phyloP scores from a whole-genome alignment of 2,329 filamentous ascomycete species.

The Keithomyces neogunnii region DNA sequence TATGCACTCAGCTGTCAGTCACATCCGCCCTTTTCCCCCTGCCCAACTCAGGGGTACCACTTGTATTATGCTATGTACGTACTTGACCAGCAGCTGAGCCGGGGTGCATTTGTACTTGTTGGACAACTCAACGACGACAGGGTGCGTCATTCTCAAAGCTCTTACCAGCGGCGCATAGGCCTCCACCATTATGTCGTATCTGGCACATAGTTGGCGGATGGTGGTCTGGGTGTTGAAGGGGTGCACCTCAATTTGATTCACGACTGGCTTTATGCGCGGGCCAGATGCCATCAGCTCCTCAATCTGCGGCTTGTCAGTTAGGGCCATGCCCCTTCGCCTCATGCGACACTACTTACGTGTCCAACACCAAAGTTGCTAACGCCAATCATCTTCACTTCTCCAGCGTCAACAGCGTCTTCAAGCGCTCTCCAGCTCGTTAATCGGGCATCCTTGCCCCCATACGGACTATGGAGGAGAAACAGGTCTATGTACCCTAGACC shows the following conservation, averaged over 20 bases:
- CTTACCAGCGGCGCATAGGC: conserved; percentile 74
- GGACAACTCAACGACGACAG: conserved; percentile 51
- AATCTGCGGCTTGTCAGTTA: conserved; percentile 33
- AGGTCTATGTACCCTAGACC: conserved; percentile 70
- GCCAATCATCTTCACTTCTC: conserved; percentile 62
- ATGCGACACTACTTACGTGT: conserved; percentile 45
- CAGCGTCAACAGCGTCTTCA: conserved; percentile 65
- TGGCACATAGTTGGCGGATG: conserved; percentile 58
- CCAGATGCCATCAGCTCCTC: conserved; percentile 59
- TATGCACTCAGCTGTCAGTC: conserved; percentile 12
- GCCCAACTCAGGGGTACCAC: background rate
- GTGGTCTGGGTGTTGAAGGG: conserved; percentile 68
- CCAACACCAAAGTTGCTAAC: conserved; percentile 73
- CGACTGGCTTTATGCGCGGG: conserved; percentile 53
- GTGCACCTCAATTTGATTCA: conserved; percentile 78
- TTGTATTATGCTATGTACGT: background rate
- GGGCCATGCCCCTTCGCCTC: background rate
- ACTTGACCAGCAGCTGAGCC: conserved; percentile 62
- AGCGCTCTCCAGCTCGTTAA: conserved; percentile 68
- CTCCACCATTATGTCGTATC: conserved; percentile 62
- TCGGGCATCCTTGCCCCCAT: conserved; percentile 60
- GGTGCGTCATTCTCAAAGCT: conserved; percentile 61
- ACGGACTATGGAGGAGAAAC: conserved; percentile 72
- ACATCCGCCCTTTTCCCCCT: too few species aligned
- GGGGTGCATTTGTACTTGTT: conserved; percentile 62